Evolutionary conservation across 192 early-diverging fungal species (phyloP).

Genomic region (Piromyces finnis): DNA sequence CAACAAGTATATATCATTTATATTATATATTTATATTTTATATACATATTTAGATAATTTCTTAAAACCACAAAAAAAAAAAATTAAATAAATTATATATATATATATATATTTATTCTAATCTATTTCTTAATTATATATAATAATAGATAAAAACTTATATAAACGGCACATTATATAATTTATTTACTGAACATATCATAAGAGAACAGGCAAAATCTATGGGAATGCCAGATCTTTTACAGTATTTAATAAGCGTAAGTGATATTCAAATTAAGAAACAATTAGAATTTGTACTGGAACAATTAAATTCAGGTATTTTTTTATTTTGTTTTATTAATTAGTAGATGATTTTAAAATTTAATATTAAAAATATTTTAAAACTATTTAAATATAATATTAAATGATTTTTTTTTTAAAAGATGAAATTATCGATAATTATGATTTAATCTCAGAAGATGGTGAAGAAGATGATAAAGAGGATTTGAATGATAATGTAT

Average conservation of each 20-base stretch:
- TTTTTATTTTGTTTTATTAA: too few species aligned
- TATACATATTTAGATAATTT: too few species aligned
- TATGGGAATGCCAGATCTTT: neutral
- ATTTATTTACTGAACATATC: neutral
- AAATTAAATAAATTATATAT: too few species aligned
- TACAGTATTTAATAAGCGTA: neutral
- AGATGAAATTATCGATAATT: neutral
- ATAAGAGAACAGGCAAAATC: neutral
- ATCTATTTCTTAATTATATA: too few species aligned
- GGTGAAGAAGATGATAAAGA: neutral
- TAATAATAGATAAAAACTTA: neutral
- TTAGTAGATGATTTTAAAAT: too few species aligned
- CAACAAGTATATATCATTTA: neutral
- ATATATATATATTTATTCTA: too few species aligned
- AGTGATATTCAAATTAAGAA: neutral
- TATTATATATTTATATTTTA: too few species aligned
- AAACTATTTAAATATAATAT: too few species aligned
- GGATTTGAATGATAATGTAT: neutral
- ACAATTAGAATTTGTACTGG: neutral
- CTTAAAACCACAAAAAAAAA: too few species aligned
- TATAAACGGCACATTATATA: neutral
- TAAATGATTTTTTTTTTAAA: too few species aligned
- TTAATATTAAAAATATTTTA: too few species aligned
- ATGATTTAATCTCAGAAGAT: neutral
- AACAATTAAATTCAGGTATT: neutral